phyloP scores from a whole-genome alignment of 1,139 yeast genomes.

The Entelexis paramagnoliae region DNA sequence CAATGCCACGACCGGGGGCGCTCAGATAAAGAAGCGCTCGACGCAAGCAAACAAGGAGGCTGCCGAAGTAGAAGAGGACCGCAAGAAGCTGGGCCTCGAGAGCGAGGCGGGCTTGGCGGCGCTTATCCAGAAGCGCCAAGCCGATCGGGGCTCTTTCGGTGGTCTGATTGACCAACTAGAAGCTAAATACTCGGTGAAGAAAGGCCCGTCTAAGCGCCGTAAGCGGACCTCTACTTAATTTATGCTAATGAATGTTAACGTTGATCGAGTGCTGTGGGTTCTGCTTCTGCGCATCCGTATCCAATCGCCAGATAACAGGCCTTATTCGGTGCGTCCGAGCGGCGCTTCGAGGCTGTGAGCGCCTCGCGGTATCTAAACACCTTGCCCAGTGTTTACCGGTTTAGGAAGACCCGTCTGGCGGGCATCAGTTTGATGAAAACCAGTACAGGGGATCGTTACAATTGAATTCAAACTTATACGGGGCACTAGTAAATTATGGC shows the following conservation, averaged over 20 bases:
- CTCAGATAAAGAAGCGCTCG: conserved; percentile 43
- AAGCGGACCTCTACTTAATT: background rate
- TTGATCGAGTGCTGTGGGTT: too few relatives aligned
- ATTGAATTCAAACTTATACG: too few relatives aligned
- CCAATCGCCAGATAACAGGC: too few relatives aligned
- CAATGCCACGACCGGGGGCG: conserved; percentile 45
- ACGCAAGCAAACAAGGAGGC: conserved; percentile 50
- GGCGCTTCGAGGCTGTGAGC: too few relatives aligned
- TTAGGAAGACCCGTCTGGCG: conserved; percentile 3
- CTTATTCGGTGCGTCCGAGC: too few relatives aligned
- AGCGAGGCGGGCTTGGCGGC: conserved; percentile 41
- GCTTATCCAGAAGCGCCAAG: conserved; percentile 34
- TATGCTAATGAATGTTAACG: background rate
- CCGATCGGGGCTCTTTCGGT: conserved; percentile 14
- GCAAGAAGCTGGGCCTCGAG: conserved; percentile 41
- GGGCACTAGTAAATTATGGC: too few relatives aligned
- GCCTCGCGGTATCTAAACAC: background rate
- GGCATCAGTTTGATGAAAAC: background rate
- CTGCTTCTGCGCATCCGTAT: background rate
- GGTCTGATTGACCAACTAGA: conserved; percentile 22
- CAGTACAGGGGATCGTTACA: too few relatives aligned
- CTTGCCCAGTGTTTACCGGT: background rate
- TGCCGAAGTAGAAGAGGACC: conserved; percentile 54
- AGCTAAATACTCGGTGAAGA: conserved; percentile 16
- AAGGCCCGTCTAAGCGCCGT: background rate